phyloP scores from a whole-genome alignment of 2,329 filamentous ascomycete species.

The Neopestalotiopsis sp. region DNA sequence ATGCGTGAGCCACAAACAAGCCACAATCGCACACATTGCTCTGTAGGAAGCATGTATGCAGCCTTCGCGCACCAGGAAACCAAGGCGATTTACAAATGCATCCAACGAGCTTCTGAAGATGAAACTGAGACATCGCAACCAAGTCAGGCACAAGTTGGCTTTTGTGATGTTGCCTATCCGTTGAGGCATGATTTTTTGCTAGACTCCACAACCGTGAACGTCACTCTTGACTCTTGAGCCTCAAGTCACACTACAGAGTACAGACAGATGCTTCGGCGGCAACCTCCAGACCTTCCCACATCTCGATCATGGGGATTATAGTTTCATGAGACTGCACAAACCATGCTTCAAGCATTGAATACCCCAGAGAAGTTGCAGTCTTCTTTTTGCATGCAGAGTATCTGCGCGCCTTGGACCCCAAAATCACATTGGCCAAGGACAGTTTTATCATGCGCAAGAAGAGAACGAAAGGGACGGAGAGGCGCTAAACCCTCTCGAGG shows the following conservation, averaged over 20 bases:
- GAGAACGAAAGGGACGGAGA: background rate
- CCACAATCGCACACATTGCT: background rate
- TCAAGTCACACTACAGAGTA: background rate
- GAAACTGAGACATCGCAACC: background rate
- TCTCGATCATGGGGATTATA: background rate
- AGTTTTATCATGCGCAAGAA: conserved; percentile 18
- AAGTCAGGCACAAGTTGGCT: background rate
- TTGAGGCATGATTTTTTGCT: background rate
- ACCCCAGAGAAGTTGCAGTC: background rate
- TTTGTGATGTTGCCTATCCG: background rate
- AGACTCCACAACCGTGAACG: background rate
- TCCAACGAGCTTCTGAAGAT: background rate
- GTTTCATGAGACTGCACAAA: background rate
- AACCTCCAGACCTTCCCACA: background rate
- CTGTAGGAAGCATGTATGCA: background rate
- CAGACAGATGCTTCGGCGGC: background rate
- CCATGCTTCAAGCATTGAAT: background rate
- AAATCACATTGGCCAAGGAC: conserved; percentile 7
- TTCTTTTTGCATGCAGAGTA: background rate
- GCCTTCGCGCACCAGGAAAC: background rate
- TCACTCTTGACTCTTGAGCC: background rate
- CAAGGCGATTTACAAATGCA: background rate
- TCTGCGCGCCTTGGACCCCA: background rate
- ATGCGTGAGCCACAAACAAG: conserved; percentile 2
- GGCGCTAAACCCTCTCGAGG: conserved; percentile 18